Conservation (phyloP, 108 stramenopile species). For the Pinguiococcus pyrenoidosus region DNA sequence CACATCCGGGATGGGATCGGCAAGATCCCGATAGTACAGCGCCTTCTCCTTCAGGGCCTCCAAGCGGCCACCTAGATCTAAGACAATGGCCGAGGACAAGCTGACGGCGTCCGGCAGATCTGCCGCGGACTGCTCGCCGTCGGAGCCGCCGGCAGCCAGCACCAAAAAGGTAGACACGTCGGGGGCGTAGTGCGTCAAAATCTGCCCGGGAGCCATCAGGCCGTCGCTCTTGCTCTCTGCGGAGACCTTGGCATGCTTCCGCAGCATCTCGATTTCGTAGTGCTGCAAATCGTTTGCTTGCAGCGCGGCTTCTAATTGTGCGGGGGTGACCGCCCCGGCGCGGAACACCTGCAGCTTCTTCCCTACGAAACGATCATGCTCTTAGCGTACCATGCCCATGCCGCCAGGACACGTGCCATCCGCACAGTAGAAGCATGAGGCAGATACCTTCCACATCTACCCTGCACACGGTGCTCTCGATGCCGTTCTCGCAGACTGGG, state of each 20-base stretch:
- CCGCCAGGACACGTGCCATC: neutral
- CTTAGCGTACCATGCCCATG: no score
- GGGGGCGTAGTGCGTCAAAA: constrained; percentile 88
- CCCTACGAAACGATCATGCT: no score
- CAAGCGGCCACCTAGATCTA: constrained; percentile 65
- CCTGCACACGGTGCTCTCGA: constrained; percentile 49
- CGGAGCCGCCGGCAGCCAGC: neutral
- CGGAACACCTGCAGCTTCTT: no score
- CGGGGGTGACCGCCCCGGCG: neutral
- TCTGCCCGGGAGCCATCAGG: constrained; percentile 79
- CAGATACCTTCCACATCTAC: constrained; percentile 2
- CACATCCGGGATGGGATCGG: no score
- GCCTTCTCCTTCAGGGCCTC: constrained; percentile 31
- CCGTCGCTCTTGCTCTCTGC: constrained; percentile 30
- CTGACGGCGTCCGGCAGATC: neutral
- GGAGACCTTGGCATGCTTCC: neutral
- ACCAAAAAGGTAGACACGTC: constrained; percentile 61
- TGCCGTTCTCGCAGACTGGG: constrained; percentile 36
- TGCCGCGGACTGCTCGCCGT: neutral
- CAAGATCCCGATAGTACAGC: constrained; percentile 67
- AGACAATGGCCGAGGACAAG: constrained; percentile 41
- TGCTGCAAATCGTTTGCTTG: neutral
- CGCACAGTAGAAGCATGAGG: constrained; percentile 5
- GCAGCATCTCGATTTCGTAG: neutral
- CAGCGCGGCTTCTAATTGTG: neutral